Evolutionary conservation across 129 eudicot genomes (phyloP).

Genomic region (Pittosporum tobira): DNA sequence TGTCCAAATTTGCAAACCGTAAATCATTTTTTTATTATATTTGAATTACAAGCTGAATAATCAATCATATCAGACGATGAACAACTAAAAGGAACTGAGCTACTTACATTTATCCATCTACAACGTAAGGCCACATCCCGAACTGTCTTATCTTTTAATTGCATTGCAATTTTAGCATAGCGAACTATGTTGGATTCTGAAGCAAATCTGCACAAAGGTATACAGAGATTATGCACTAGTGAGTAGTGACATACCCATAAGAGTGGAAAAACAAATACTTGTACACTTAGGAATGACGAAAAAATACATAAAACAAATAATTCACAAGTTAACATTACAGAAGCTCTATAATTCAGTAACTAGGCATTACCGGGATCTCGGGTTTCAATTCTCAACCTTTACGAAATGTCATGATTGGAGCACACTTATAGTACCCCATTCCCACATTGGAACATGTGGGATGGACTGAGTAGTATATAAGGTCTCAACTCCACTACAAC

Average conservation of each 20-base stretch:
- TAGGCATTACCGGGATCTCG: neutral
- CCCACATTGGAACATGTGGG: too few relatives aligned
- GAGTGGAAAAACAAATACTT: neutral
- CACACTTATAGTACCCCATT: too few relatives aligned
- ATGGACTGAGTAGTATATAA: too few relatives aligned
- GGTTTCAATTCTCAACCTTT: neutral
- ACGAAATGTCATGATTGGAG: too few relatives aligned
- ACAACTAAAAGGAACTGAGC: neutral
- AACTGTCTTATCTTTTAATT: constrained; percentile 64
- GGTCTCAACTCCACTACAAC: too few relatives aligned
- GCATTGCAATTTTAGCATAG: constrained; percentile 80
- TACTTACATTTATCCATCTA: constrained; percentile 79
- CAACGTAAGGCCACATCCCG: constrained; percentile 88
- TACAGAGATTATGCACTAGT: neutral
- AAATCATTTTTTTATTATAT: neutral
- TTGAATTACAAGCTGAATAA: neutral
- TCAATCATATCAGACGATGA: neutral
- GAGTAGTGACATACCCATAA: too few relatives aligned
- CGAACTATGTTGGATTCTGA: constrained; percentile 48
- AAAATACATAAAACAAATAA: too few relatives aligned
- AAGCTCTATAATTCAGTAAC: neutral
- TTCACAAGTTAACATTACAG: too few relatives aligned
- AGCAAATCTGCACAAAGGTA: constrained; percentile 48
- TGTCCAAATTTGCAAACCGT: neutral
- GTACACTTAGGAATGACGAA: too few relatives aligned